Conservation (phyloP, 2,329 filamentous ascomycete species). For the Monilinia aucupariae region DNA sequence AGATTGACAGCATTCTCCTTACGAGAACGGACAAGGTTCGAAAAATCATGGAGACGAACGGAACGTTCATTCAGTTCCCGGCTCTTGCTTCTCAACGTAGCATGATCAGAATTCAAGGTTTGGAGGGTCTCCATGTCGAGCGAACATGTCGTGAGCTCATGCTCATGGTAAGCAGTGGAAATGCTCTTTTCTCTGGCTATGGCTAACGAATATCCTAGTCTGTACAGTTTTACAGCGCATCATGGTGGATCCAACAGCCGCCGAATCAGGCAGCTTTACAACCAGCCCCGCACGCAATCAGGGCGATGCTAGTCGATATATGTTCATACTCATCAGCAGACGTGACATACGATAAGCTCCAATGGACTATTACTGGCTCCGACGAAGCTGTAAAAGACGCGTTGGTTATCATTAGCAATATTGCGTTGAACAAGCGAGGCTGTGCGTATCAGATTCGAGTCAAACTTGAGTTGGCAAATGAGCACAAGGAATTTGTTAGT, state of each 20-base stretch:
- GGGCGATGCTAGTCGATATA: slow-evolving; percentile 89
- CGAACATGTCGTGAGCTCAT: slow-evolving; percentile 93
- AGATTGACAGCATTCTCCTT: slow-evolving; percentile 90
- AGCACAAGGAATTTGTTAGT: slow-evolving; percentile 99
- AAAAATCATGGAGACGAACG: slow-evolving; percentile 95
- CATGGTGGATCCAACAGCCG: slow-evolving; percentile 72
- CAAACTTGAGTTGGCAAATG: slow-evolving; percentile 97
- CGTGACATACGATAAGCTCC: slow-evolving; percentile 87
- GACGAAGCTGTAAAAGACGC: slow-evolving; percentile 95
- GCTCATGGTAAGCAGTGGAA: slow-evolving; percentile 62
- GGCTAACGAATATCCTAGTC: slow-evolving; percentile 50
- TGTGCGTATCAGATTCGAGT: slow-evolving; percentile 84
- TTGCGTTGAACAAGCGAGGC: slow-evolving; percentile 79
- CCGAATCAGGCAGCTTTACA: slow-evolving; percentile 45
- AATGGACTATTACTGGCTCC: slow-evolving; percentile 89
- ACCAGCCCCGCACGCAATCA: slow-evolving; percentile 47
- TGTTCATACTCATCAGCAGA: slow-evolving; percentile 95
- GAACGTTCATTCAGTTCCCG: slow-evolving; percentile 90
- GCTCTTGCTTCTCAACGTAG: slow-evolving; percentile 79
- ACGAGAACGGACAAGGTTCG: slow-evolving; percentile 91
- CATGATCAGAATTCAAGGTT: slow-evolving; percentile 83
- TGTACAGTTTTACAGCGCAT: slow-evolving; percentile 94
- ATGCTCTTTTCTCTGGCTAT: slow-evolving; percentile 1
- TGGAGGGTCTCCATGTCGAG: slow-evolving; percentile 89
- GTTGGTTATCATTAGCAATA: slow-evolving; percentile 88